Evolutionary conservation across 768 basidiomycete genomes (phyloP), one percentile per base, ranked within the genome.

Genomic region (Crepidotus variabilis): DNA sequence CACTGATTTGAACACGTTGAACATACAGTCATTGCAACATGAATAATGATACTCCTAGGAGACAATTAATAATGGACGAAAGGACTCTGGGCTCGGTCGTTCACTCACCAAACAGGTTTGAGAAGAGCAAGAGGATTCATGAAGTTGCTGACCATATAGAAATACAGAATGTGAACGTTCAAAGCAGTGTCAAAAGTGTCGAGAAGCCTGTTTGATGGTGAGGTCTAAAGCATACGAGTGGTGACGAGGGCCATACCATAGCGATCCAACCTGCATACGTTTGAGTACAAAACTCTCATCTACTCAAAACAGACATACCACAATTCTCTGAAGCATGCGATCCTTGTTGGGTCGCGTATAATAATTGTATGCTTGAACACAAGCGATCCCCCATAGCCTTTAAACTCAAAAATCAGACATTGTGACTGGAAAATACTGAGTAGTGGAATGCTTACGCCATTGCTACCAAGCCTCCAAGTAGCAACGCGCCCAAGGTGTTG

Each of bases 131-230:
- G 6, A 2, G 78, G 76, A 60, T 80, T 78, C 55, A 78, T 64
- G 60, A 76, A 86, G 67, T 86, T 83, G 43, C 64, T 69, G 45
- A 86, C 81, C 51, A 84, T 72, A 60, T 86, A 86, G 61, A 74
- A 74, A 60, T 86, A 87, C 36, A 82, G 71, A 58, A 83, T 76
- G 62, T 86, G 84, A 50, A 72, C 72, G 47, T 78, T 79, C 54
- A 86, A 62, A 45, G 69, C 71, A 0, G 78, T 77, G 61, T 84
- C 81, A 54, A 85, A 80, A 0, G 84, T 83, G 63, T 86, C 84
- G 21, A 86, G 61, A 3, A 70, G 56, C 78, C 82, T 83, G 32
- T 14, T 21, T n/a, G 20, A 58, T 24, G 24, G 50, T 34, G 46
- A 55, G 39, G 16, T 18, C 10, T 23, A 4, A 28, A 56, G 43